phyloP scores from a whole-genome alignment of 148 eudicot genomes.

The Pouteria glomerata region DNA sequence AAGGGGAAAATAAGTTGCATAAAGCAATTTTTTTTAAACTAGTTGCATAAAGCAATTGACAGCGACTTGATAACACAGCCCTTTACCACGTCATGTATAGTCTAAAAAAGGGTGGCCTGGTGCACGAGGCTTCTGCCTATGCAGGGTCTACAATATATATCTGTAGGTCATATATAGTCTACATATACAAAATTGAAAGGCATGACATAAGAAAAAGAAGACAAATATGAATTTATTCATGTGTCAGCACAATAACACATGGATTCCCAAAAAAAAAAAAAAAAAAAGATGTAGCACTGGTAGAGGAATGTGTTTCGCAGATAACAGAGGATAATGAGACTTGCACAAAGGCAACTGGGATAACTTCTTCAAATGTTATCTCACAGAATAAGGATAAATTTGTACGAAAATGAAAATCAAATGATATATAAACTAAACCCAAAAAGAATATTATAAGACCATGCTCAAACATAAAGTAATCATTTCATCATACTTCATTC shows the following conservation, averaged over 20 bases:
- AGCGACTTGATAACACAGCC: not conserved
- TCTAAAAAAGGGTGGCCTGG: no score
- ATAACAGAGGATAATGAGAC: not conserved
- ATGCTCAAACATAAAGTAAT: not conserved
- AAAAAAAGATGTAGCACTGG: not conserved
- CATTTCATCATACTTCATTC: not conserved
- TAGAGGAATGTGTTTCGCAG: not conserved
- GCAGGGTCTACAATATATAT: no score
- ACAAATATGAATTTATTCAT: not conserved
- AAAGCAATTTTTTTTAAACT: no score
- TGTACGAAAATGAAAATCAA: not conserved
- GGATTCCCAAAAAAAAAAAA: not conserved
- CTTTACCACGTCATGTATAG: not conserved
- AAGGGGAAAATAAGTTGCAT: no score
- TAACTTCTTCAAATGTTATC: not conserved
- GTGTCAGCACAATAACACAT: not conserved
- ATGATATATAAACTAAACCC: not conserved
- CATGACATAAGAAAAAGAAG: not conserved
- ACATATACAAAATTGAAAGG: not conserved
- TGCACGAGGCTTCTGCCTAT: no score
- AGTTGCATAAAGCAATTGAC: not conserved
- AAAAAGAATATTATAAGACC: not conserved
- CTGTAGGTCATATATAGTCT: no score
- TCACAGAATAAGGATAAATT: not conserved
- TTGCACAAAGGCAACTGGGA: not conserved